Conservation (phyloP, 805 yeast genomes). For the Candida schatavii region DNA sequence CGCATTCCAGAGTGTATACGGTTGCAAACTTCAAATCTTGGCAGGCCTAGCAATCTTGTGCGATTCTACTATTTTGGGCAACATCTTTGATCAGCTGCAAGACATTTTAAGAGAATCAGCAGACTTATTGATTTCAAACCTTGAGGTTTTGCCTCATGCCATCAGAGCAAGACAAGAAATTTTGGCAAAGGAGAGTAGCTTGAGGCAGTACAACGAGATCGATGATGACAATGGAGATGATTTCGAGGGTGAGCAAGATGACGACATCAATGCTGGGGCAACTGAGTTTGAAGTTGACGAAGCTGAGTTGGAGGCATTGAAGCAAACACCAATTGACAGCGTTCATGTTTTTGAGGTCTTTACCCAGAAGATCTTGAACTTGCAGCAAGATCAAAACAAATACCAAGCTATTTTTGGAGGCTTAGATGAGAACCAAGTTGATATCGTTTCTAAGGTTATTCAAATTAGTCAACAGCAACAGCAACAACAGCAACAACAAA, state of each 20-base stretch:
- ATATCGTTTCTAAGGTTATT: conserved; percentile 26
- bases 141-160: conserved; percentile 48
- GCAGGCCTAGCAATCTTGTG: conserved; percentile 40
- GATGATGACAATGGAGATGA: conserved; percentile 16
- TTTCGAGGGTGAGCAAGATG: conserved; percentile 21
- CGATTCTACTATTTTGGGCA: conserved; percentile 21
- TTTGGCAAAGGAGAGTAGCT: conserved; percentile 35
- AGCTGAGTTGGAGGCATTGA: conserved; percentile 77
- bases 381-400: conserved; percentile 44
- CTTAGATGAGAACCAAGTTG: conserved; percentile 33
- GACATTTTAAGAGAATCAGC: conserved; percentile 36
- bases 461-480: conserved; percentile 19
- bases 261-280: conserved; percentile 31
- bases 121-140: conserved; percentile 38
- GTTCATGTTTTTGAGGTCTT: conserved; percentile 70
- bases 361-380: conserved; percentile 47
- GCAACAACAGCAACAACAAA: conserved; percentile 4
- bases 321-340: conserved; percentile 74
- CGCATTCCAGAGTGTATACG: conserved; percentile 52
- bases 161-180: conserved; percentile 46
- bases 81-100: conserved; percentile 20
- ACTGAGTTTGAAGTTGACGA: conserved; percentile 56
- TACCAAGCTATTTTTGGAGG: conserved; percentile 49
- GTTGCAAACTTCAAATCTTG: conserved; percentile 51
- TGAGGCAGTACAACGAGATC: conserved; percentile 23